phyloP scores from a whole-genome alignment of 768 basidiomycete genomes.

The Amyloporia xantha region DNA sequence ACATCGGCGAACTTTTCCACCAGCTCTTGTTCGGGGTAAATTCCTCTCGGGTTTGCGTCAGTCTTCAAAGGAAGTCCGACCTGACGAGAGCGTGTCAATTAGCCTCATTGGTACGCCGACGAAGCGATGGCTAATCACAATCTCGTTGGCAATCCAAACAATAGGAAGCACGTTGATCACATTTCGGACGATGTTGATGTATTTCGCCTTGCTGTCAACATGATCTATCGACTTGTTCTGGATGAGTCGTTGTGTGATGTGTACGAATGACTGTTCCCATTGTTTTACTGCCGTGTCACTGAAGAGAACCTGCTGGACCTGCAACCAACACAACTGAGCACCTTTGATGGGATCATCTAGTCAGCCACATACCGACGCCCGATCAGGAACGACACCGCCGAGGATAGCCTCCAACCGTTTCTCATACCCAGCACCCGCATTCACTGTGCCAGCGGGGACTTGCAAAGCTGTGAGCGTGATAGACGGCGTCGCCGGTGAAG shows the following conservation, averaged over 20 bases:
- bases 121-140: constrained; percentile 24
- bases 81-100: constrained; percentile 16
- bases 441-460: constrained; percentile 4
- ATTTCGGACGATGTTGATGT: constrained; percentile 42
- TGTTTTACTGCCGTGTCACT: constrained; percentile 8
- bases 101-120: neutral
- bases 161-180: constrained; percentile 39
- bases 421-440: neutral
- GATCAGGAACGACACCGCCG: neutral
- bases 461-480: neutral
- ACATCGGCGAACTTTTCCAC: constrained; percentile 35
- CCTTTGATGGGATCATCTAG: no score
- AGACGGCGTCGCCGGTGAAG: constrained; percentile 17
- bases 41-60: constrained; percentile 33
- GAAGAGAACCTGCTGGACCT: constrained; percentile 10
- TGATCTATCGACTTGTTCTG: constrained; percentile 9
- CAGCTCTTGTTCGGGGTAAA: constrained; percentile 41
- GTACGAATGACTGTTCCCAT: constrained; percentile 18
- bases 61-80: constrained; percentile 43
- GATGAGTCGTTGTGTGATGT: constrained; percentile 23
- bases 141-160: constrained; percentile 34
- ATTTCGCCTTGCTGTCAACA: constrained; percentile 23
- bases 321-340: neutral
- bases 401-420: neutral
- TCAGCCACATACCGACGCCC: neutral